Evolutionary conservation across 208 protist genomes (phyloP).

Genomic region (Acanthamoeba pearcei): DNA sequence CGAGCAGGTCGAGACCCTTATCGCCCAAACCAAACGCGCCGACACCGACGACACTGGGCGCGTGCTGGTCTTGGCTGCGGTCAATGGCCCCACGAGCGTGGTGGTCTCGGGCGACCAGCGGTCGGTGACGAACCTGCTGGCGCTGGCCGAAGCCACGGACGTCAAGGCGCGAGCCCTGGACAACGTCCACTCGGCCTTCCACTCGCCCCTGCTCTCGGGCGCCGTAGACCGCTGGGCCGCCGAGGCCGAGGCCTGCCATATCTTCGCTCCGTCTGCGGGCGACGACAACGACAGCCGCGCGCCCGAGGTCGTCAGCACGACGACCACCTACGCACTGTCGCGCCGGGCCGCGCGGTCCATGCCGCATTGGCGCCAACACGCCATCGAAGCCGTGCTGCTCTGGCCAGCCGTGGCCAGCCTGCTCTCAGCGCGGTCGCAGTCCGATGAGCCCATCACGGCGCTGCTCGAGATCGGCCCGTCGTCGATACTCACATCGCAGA

Average conservation of each 20-base stretch:
- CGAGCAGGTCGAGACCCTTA: constrained; percentile 15
- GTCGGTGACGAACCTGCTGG: neutral
- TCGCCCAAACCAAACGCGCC: neutral
- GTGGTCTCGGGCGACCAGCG: neutral
- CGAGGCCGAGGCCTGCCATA: neutral
- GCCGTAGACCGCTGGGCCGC: constrained; percentile 19
- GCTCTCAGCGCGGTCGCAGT: neutral
- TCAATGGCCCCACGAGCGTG: constrained; percentile 53
- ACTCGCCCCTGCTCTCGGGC: constrained; percentile 21
- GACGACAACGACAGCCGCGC: neutral
- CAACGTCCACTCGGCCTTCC: constrained; percentile 45
- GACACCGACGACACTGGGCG: neutral
- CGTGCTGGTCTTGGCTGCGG: constrained; percentile 11
- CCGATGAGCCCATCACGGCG: neutral
- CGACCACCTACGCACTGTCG: neutral
- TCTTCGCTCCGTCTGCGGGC: neutral
- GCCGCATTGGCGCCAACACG: constrained; percentile 36
- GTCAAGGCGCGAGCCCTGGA: constrained; percentile 1
- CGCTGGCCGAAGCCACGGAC: neutral
- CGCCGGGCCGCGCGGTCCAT: neutral
- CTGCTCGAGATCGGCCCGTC: constrained; percentile 54
- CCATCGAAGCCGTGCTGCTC: constrained; percentile 48
- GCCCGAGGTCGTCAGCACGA: constrained; percentile 14
- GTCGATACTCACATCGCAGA: constrained; percentile 24
- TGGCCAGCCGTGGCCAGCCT: constrained; percentile 25